phyloP scores from a whole-genome alignment of 192 early-diverging fungal species.

The Diversispora eburnea region DNA sequence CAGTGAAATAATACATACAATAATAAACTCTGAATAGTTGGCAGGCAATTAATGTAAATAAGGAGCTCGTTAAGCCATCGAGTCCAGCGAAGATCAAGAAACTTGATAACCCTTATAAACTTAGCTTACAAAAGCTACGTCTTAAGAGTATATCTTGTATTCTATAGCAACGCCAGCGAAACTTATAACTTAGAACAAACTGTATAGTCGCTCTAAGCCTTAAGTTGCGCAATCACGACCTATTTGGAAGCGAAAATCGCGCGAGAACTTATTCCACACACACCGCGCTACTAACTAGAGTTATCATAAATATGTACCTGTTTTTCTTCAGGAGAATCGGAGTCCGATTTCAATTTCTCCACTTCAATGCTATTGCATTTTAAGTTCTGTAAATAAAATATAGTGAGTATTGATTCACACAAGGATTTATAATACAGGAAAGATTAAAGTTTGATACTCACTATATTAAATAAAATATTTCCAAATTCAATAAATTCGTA shows the following conservation, averaged over 20 bases:
- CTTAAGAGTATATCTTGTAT: background rate
- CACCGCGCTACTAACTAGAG: constrained; percentile 1
- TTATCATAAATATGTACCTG: constrained; percentile 1
- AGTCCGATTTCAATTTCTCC: constrained; percentile 9
- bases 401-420: constrained; percentile 4
- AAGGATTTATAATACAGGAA: background rate
- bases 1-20: background rate
- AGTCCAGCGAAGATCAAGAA: constrained; percentile 11
- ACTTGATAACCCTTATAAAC: background rate
- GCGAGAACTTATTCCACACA: constrained; percentile 8
- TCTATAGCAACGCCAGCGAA: background rate
- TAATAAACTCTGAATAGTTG: background rate
- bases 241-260: background rate
- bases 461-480: background rate
- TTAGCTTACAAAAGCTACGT: background rate
- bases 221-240: background rate
- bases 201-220: background rate
- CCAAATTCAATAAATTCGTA: constrained; percentile 5
- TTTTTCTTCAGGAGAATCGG: background rate
- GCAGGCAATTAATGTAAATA: background rate
- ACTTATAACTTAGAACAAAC: background rate
- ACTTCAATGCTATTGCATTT: constrained; percentile 10
- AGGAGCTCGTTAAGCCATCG: background rate
- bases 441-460: constrained; percentile 1
- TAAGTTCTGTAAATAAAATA: constrained; percentile 21